Base-by-base conservation (phyloP, 2,329 filamentous ascomycete species). In the Neofusicoccum umdonicola region DNA sequence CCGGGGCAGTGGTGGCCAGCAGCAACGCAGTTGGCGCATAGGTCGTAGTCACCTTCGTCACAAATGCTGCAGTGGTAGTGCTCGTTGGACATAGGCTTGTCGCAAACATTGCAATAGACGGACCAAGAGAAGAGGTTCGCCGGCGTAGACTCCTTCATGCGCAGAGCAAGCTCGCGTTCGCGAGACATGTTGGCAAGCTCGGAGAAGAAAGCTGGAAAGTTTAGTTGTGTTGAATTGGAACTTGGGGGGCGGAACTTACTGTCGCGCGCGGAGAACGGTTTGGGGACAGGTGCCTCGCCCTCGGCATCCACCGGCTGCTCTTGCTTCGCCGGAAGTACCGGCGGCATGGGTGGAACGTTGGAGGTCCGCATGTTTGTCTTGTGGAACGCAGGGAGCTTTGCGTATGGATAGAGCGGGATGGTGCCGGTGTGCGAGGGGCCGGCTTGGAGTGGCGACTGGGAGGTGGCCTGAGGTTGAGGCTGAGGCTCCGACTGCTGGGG, bases 41-140 rank as follows among this genome's bases (percentile, higher is more conserved):
- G 86, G 74, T 99, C 95, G 72, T 93, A 99, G 77, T 99, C 95
- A 45, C 94, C 95, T 65, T 90, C 87, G 68, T 98, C 92, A 75
- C 95, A 99, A 65, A 90, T 91, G 69, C 91, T 91, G 83, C 96
- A 99, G 80, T 99, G 95, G 78, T 91, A 99, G 79, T 99, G 94
- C 60, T 88, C 86, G 70, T 92, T 88, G 34, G 89, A 86, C 72
- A 97, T 92, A 47, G 88, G 86, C 67, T 82, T 83, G 69, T 92
- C 90, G 78, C 95, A 99, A 75, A 87, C 85, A 81, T 99, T 98
- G 86, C 95, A 99, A 82, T 91, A 96, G 50, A 99, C 93, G 12
- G 91, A 90, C 78, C 93, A 97, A 52, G 85, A 80, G 64, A 63
- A 75, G 31, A 74, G 71, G 39, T 69, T 52, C 39, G 69, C 44